These are phyloP conservation scores for Botryosphaeria dothidea DNA, from an alignment of 2,329 filamentous ascomycete species.

Conservation along the genomic window DNA sequence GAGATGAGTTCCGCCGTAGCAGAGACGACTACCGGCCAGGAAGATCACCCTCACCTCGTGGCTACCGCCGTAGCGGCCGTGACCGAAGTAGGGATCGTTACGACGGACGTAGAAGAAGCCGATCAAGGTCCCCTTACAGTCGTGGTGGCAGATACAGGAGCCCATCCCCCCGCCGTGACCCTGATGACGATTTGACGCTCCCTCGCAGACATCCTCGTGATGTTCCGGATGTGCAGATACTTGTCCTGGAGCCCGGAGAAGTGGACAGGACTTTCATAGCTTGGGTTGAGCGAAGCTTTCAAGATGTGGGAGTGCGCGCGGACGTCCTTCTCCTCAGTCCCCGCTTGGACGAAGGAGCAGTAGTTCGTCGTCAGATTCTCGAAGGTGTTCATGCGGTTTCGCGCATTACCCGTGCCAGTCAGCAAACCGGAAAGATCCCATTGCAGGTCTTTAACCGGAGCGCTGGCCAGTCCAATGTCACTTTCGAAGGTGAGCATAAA, in stretches of 20 bases:
- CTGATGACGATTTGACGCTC: conserved; percentile 67
- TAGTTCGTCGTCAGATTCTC: conserved; percentile 82
- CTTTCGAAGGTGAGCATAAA: conserved; percentile 64
- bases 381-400: conserved; percentile 88
- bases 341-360: conserved; percentile 71
- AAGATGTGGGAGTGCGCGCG: conserved; percentile 68
- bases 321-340: conserved; percentile 80
- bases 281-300: conserved; percentile 79
- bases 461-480: conserved; percentile 70
- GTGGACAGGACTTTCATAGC: conserved; percentile 65
- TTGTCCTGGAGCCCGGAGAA: conserved; percentile 72
- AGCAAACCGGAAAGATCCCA: conserved; percentile 71
- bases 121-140: conserved; percentile 69
- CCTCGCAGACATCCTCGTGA: conserved; percentile 72
- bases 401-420: not conserved
- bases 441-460: conserved; percentile 85
- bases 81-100: conserved; percentile 50
- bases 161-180: conserved; percentile 62
- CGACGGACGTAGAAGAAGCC: conserved; percentile 53
- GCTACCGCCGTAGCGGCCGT: conserved; percentile 31
- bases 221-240: conserved; percentile 86
- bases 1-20: conserved; percentile 54
- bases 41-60: conserved; percentile 48
- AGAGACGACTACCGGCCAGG: conserved; percentile 62
- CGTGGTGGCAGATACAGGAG: conserved; percentile 68